A percentile compares a stretch with the other conserved stretches of the same genome.
Conservation (phyloP, 2,329 filamentous ascomycete genomes). For the Plenodomus tracheiphilus region DNA sequence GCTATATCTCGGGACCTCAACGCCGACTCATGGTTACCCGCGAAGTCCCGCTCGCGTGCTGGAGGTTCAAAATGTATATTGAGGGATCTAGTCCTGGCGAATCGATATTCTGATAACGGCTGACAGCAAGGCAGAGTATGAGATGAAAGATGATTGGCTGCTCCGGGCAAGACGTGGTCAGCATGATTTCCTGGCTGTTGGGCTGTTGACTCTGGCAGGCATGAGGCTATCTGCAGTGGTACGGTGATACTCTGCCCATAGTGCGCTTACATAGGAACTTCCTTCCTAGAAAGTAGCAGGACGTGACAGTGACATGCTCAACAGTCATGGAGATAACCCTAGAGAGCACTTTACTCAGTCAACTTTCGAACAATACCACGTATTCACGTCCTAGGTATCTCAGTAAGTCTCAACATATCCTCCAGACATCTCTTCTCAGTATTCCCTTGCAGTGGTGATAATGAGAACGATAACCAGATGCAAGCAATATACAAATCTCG, state of each 20-base stretch:
- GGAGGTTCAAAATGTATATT: neutral
- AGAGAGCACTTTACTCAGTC: too few relatives aligned
- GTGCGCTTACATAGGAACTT: too few relatives aligned
- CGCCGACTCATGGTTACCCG: slow-evolving; percentile 3
- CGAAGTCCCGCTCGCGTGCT: slow-evolving; percentile 17
- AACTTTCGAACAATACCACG: too few relatives aligned
- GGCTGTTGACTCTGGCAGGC: neutral
- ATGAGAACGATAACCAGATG: slow-evolving; percentile 5
- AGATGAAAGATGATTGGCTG: slow-evolving; percentile 19
- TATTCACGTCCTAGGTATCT: too few relatives aligned
- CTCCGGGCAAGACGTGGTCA: slow-evolving; percentile 1
- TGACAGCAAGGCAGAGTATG: slow-evolving; percentile 20
- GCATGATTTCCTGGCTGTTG: neutral
- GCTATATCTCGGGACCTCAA: slow-evolving; percentile 2
- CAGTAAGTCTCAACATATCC: too few relatives aligned
- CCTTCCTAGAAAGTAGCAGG: too few relatives aligned
- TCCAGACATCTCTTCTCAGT: too few relatives aligned
- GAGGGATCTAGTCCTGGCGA: neutral
- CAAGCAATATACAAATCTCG: slow-evolving; percentile 8
- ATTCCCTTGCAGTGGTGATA: too few relatives aligned
- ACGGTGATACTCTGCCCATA: too few relatives aligned
- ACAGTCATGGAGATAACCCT: too few relatives aligned
- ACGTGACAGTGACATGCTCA: too few relatives aligned
- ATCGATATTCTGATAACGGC: slow-evolving; percentile 18
- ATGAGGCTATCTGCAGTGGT: neutral